Conservation (phyloP, 805 yeast genomes). For the Metschnikowia borealis region DNA sequence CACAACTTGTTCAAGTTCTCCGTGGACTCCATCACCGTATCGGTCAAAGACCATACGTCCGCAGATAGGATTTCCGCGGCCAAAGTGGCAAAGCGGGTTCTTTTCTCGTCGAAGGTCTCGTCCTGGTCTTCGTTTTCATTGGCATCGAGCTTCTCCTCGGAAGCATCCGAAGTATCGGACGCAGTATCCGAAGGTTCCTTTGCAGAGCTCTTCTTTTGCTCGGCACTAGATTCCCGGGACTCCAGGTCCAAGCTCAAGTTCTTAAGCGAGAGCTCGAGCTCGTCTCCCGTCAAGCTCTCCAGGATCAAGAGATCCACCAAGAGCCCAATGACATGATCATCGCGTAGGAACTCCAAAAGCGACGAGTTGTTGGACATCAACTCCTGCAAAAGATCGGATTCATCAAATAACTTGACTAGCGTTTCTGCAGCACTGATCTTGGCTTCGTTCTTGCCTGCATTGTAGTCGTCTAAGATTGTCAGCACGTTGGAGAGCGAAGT, state of each 20-base stretch:
- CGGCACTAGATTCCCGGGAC: not conserved
- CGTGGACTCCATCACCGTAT: slow-evolving; percentile 76
- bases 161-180: not conserved
- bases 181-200: not conserved
- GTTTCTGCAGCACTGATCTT: slow-evolving; percentile 21
- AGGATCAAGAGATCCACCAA: slow-evolving; percentile 37
- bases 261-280: slow-evolving; percentile 15
- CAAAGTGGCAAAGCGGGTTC: slow-evolving; percentile 35
- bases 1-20: slow-evolving; percentile 68
- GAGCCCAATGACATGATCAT: slow-evolving; percentile 35
- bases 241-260: slow-evolving; percentile 12
- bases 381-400: slow-evolving; percentile 43
- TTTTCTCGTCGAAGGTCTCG: slow-evolving; percentile 28
- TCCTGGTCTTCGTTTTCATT: slow-evolving; percentile 8
- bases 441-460: slow-evolving; percentile 14
- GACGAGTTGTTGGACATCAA: slow-evolving; percentile 74
- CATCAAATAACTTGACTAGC: slow-evolving; percentile 37
- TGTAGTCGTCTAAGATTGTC: slow-evolving; percentile 35
- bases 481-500: slow-evolving; percentile 40
- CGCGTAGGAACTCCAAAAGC: slow-evolving; percentile 64
- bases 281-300: slow-evolving; percentile 17
- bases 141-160: slow-evolving; percentile 7
- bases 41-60: slow-evolving; percentile 92
- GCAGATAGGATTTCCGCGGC: slow-evolving; percentile 88
- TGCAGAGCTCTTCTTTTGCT: not conserved